Conservation (phyloP, 2,329 filamentous ascomycete species). For the Claviceps sp. region DNA sequence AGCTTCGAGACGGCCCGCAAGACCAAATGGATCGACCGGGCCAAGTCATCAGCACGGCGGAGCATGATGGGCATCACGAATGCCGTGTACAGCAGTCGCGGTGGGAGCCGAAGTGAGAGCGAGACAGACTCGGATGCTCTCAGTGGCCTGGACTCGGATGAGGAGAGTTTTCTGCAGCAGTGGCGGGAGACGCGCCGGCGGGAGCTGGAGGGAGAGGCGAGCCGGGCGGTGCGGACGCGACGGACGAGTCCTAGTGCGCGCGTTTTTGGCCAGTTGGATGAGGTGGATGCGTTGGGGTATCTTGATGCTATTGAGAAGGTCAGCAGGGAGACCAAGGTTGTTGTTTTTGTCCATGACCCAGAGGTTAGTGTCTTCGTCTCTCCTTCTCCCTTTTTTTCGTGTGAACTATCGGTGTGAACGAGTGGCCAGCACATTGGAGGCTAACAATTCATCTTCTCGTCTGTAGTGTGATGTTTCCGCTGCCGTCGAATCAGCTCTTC, state of each 20-base stretch:
- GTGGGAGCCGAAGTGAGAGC: constrained; percentile 23
- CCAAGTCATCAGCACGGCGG: constrained; percentile 36
- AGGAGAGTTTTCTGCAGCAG: constrained; percentile 67
- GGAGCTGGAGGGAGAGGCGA: constrained; percentile 57
- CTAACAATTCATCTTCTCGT: neutral
- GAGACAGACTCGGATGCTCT: constrained; percentile 32
- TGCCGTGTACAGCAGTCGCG: constrained; percentile 8
- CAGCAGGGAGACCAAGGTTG: constrained; percentile 63
- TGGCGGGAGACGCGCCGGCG: constrained; percentile 73
- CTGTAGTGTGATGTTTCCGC: constrained; percentile 62
- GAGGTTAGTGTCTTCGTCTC: constrained; percentile 44
- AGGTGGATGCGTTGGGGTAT: constrained; percentile 82
- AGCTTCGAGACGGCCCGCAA: constrained; percentile 57
- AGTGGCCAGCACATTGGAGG: neutral
- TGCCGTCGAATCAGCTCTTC: constrained; percentile 66
- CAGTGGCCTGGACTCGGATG: constrained; percentile 44
- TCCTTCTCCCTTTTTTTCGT: constrained; percentile 1
- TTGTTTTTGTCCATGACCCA: constrained; percentile 87
- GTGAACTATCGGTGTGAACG: neutral
- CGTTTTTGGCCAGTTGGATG: constrained; percentile 65
- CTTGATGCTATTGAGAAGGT: constrained; percentile 95
- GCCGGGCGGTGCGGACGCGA: constrained; percentile 42
- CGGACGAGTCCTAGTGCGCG: constrained; percentile 65
- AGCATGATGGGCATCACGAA: constrained; percentile 39
- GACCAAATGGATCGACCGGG: constrained; percentile 38